These are phyloP conservation scores for Sugiyamaella grinbergsii DNA, from an alignment of 1,139 yeast genomes.

Conservation along the genomic window DNA sequence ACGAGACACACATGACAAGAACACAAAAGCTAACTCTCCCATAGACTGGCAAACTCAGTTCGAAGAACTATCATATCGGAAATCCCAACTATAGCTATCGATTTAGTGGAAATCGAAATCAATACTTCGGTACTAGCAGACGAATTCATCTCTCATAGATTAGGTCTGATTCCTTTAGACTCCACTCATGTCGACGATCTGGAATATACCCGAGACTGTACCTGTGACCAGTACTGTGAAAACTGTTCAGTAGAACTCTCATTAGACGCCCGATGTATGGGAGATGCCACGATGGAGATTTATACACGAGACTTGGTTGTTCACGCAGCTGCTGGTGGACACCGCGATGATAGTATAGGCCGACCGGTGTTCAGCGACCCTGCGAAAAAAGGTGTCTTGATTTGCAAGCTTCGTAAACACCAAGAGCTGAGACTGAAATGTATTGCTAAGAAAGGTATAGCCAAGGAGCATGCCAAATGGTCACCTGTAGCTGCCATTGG, in stretches of 20 bases:
- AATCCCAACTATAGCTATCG: constrained; percentile 93
- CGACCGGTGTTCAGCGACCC: constrained; percentile 82
- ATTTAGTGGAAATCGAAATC: constrained; percentile 88
- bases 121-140: constrained; percentile 96
- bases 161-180: constrained; percentile 87
- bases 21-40: constrained; percentile 12
- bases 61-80: constrained; percentile 93
- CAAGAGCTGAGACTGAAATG: constrained; percentile 89
- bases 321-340: constrained; percentile 49
- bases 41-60: constrained; percentile 77
- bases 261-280: constrained; percentile 82
- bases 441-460: constrained; percentile 96
- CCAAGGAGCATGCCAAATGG: constrained; percentile 99
- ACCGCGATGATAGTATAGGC: constrained; percentile 52
- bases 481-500: constrained; percentile 97
- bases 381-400: constrained; percentile 76
- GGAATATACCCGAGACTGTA: constrained; percentile 86
- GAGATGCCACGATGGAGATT: constrained; percentile 85
- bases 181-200: constrained; percentile 74
- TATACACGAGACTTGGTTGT: constrained; percentile 76
- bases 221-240: constrained; percentile 96
- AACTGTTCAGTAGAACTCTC: constrained; percentile 88
- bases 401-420: constrained; percentile 88
- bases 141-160: constrained; percentile 89
- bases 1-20: too few species aligned